Evolutionary conservation across 2,329 filamentous ascomycete species (phyloP).

Genomic region (Aureobasidium namibiae): DNA sequence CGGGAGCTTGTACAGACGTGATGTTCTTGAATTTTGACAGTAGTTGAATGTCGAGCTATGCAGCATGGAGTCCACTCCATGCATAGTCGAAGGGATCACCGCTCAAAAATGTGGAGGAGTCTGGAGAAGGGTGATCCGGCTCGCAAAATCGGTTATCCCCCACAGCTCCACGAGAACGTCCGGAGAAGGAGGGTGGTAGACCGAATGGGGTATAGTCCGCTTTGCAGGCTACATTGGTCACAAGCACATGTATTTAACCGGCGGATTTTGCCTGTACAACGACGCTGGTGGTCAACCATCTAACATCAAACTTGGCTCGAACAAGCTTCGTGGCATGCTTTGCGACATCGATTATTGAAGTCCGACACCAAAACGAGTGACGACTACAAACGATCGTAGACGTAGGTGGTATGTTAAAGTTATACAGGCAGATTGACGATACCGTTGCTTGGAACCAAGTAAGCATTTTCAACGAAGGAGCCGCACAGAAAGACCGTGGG

Average conservation of each 20-base stretch:
- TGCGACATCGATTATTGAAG: neutral
- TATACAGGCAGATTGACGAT: neutral
- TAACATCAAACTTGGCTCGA: neutral
- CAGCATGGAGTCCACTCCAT: neutral
- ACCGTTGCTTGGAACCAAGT: neutral
- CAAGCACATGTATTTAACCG: neutral
- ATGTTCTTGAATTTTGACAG: neutral
- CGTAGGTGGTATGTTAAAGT: neutral
- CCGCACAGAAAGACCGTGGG: neutral
- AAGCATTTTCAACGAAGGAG: neutral
- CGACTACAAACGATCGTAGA: neutral
- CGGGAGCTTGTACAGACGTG: neutral
- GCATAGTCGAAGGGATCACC: neutral
- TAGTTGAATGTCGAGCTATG: neutral
- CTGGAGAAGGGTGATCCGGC: slow-evolving; percentile 2
- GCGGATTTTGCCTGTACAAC: slow-evolving; percentile 3
- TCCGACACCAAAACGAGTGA: neutral
- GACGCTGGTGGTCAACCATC: neutral
- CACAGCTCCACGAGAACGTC: slow-evolving; percentile 3
- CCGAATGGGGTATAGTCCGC: neutral
- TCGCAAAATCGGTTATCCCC: neutral
- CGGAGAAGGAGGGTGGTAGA: neutral
- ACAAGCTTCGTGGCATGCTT: slow-evolving; percentile 10
- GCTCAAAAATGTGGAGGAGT: slow-evolving; percentile 3
- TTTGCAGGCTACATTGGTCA: slow-evolving; percentile 2